Evolutionary conservation across 2,329 filamentous ascomycete species (phyloP).

Genomic region (Verticillium nubilum): DNA sequence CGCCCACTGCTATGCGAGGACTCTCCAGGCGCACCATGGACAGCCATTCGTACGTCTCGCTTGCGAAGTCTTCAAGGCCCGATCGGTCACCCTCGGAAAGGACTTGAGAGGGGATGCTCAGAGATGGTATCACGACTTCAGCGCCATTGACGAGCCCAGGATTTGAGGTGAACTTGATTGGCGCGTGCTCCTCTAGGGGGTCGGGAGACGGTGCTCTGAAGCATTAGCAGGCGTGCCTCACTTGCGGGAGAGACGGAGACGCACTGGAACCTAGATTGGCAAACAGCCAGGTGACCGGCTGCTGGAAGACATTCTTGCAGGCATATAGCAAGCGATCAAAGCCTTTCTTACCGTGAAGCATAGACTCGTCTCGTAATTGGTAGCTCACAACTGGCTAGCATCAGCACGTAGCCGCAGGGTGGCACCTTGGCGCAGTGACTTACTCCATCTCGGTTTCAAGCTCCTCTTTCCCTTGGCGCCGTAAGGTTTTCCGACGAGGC

Average conservation of each 20-base stretch:
- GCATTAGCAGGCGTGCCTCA: background rate
- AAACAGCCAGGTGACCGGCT: slow-evolving; percentile 72
- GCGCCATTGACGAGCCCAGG: slow-evolving; percentile 22
- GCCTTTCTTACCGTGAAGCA: slow-evolving; percentile 77
- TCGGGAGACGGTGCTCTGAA: slow-evolving; percentile 41
- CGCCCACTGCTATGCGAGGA: slow-evolving; percentile 51
- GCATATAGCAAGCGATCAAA: slow-evolving; percentile 77
- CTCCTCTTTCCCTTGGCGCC: slow-evolving; percentile 52
- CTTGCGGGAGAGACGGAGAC: slow-evolving; percentile 15
- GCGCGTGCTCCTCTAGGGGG: slow-evolving; percentile 39
- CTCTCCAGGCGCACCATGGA: slow-evolving; percentile 62
- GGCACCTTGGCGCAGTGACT: slow-evolving; percentile 15
- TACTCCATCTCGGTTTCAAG: slow-evolving; percentile 69
- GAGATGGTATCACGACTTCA: slow-evolving; percentile 22
- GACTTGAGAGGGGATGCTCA: slow-evolving; percentile 17
- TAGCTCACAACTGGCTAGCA: slow-evolving; percentile 60
- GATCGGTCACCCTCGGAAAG: slow-evolving; percentile 31
- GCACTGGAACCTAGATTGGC: slow-evolving; percentile 51
- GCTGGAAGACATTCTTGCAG: slow-evolving; percentile 68
- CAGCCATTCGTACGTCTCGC: slow-evolving; percentile 69
- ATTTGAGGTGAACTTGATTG: slow-evolving; percentile 33
- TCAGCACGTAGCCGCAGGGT: slow-evolving; percentile 20
- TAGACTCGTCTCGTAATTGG: slow-evolving; percentile 67
- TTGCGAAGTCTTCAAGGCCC: slow-evolving; percentile 57
- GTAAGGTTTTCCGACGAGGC: slow-evolving; percentile 67